phyloP scores from a whole-genome alignment of 257 asterid genomes.

The Solanum lignicaule region DNA sequence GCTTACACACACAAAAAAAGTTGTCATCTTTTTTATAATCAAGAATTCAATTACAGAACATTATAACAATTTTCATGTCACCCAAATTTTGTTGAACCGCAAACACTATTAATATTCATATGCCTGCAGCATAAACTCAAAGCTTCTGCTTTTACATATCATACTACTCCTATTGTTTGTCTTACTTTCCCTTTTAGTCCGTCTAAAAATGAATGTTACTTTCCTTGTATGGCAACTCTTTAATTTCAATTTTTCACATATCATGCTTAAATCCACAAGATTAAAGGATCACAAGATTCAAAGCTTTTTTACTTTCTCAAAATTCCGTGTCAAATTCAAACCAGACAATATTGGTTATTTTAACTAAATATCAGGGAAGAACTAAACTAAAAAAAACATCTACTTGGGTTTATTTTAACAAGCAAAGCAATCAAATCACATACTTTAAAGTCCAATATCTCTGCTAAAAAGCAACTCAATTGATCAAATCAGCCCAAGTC shows the following conservation, averaged over 20 bases:
- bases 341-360: not conserved
- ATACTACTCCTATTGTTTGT: not conserved
- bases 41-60: not conserved
- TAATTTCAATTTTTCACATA: not conserved
- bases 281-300: not conserved
- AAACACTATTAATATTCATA: not conserved
- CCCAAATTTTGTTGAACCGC: not conserved
- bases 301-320: not conserved
- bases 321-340: not conserved
- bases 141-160: not conserved
- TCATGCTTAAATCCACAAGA: not conserved
- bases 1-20: not conserved
- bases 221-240: not conserved
- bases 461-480: not conserved
- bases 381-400: not conserved
- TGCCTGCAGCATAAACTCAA: not conserved
- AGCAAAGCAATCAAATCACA: not conserved
- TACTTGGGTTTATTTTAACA: not conserved
- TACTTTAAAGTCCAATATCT: not conserved
- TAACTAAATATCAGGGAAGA: not conserved
- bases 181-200: not conserved
- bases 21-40: not conserved
- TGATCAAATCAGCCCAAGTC: not conserved
- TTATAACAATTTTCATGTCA: not conserved
- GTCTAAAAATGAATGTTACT: not conserved